Conservation (phyloP, 1,139 yeast genomes). For the Meyerozyma elateridarum region DNA sequence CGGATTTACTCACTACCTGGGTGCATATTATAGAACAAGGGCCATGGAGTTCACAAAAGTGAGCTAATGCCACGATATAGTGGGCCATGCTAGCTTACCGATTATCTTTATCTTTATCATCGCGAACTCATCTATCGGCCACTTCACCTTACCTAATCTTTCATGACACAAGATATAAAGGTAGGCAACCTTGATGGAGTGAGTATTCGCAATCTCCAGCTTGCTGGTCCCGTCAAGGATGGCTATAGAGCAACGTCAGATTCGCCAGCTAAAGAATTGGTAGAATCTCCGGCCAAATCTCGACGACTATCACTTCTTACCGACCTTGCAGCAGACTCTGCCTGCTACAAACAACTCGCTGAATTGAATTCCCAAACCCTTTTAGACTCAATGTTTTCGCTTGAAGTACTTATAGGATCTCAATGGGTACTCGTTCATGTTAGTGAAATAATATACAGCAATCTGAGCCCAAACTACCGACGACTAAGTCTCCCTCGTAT, state of each 20-base stretch:
- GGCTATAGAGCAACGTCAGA: too few species aligned
- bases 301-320: neutral
- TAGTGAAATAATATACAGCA: conserved; percentile 27
- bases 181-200: too few species aligned
- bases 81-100: conserved; percentile 15
- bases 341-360: conserved; percentile 11
- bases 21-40: conserved; percentile 76
- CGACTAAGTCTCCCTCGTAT: conserved; percentile 23
- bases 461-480: conserved; percentile 29
- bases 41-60: conserved; percentile 85
- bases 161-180: too few species aligned
- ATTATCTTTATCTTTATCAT: too few species aligned
- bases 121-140: too few species aligned
- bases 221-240: too few species aligned
- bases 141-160: too few species aligned
- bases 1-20: conserved; percentile 36
- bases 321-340: neutral
- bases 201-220: too few species aligned
- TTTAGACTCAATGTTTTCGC: conserved; percentile 25
- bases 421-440: conserved; percentile 24
- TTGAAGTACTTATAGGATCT: conserved; percentile 18
- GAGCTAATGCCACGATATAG: conserved; percentile 57
- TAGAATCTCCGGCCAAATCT: neutral
- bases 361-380: conserved; percentile 13
- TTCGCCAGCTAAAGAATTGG: too few species aligned